phyloP scores from a whole-genome alignment of 139 green algal genomes.

The Pleodorina starrii region DNA sequence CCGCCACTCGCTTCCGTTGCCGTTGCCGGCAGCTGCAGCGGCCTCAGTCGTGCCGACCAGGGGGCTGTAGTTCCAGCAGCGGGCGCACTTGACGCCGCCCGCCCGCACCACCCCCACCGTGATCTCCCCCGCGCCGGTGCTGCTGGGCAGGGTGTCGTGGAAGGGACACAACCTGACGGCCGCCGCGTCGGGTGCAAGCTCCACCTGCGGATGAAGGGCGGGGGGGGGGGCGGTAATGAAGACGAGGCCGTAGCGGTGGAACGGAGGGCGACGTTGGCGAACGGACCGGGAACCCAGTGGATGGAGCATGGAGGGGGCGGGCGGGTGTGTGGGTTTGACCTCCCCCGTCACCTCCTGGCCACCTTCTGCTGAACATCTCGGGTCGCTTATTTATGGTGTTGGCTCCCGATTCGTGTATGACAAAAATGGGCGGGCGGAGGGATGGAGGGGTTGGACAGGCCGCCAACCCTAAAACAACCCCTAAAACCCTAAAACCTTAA shows the following conservation, averaged over 20 bases:
- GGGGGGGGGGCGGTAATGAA: neutral
- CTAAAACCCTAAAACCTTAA: no score
- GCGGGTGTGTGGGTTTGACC: no score
- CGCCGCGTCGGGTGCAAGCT: conserved; percentile 35
- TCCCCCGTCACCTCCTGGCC: no score
- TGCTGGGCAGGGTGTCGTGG: conserved; percentile 19
- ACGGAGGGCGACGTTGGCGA: no score
- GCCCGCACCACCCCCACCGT: conserved; percentile 87
- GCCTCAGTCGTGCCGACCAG: conserved; percentile 52
- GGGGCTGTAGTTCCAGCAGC: conserved; percentile 97
- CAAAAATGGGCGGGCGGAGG: neutral
- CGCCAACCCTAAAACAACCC: no score
- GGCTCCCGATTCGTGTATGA: no score
- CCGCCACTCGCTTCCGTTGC: conserved; percentile 20
- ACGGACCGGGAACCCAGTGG: no score
- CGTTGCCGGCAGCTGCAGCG: neutral
- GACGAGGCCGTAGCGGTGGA: neutral
- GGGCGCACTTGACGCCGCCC: conserved; percentile 89
- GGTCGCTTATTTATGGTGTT: no score
- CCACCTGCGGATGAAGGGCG: conserved; percentile 16
- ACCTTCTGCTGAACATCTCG: no score
- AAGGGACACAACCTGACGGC: conserved; percentile 34
- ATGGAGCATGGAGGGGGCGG: no score
- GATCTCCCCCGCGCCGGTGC: conserved; percentile 63
- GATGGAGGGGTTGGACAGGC: neutral